A percentile compares a stretch with the other conserved stretches of the same genome.
These are phyloP conservation scores for Teunomyces funiuensis DNA, from an alignment of 805 yeast genomes.

Conservation along the genomic window DNA sequence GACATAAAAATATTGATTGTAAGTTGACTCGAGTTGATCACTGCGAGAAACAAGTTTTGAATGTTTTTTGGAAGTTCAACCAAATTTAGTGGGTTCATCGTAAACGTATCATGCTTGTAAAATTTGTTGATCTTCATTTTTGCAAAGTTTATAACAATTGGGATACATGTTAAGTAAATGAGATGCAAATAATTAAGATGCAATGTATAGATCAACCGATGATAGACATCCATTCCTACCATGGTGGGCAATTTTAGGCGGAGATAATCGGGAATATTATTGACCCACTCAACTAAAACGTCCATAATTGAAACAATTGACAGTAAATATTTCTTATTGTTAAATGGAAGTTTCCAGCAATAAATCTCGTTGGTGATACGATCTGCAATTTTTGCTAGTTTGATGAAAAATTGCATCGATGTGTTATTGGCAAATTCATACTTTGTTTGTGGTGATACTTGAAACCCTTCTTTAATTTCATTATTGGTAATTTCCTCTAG, in stretches of 20 bases:
- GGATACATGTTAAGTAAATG: conserved; percentile 25
- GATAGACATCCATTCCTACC: conserved; percentile 6
- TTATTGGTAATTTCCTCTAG: conserved; percentile 18
- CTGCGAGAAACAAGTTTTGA: conserved; percentile 15
- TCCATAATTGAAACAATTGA: conserved; percentile 16
- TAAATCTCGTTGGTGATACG: conserved; percentile 22
- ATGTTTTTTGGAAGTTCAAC: conserved; percentile 20
- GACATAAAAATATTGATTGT: conserved; percentile 25
- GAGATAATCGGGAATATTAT: conserved; percentile 19
- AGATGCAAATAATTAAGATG: conserved; percentile 31
- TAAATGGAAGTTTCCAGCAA: conserved; percentile 14
- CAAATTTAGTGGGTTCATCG: conserved; percentile 7
- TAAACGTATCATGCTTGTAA: conserved; percentile 1
- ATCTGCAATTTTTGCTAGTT: conserved; percentile 26
- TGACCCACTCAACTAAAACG: conserved; percentile 22
- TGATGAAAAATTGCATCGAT: conserved; percentile 18
- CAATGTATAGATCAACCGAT: conserved; percentile 22
- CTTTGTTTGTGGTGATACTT: conserved; percentile 6
- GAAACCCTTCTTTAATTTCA: conserved; percentile 1
- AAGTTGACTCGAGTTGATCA: conserved; percentile 21
- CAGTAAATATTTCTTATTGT: conserved; percentile 17
- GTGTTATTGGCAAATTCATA: conserved; percentile 14
- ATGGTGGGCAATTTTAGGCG: conserved; percentile 15
- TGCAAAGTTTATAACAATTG: conserved; percentile 23
- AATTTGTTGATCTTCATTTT: conserved; percentile 16